phyloP scores from a whole-genome alignment of 2,329 filamentous ascomycete genomes.

The Rasamsonia emersonii region DNA sequence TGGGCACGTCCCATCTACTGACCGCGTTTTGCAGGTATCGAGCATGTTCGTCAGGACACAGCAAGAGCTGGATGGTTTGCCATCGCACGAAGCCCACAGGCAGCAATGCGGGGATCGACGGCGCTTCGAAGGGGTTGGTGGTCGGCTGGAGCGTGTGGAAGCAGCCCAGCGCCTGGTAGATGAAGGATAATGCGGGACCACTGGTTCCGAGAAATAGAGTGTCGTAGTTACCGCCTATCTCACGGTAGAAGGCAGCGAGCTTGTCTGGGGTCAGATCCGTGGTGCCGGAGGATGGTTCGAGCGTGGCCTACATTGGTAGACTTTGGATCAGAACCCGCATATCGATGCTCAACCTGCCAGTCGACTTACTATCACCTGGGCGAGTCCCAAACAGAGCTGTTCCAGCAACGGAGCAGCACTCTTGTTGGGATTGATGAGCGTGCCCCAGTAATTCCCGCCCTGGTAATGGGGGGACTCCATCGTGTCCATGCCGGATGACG shows the following conservation, averaged over 20 bases:
- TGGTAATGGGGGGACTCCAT: constrained; percentile 21
- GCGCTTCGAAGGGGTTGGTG: constrained; percentile 59
- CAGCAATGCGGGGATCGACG: constrained; percentile 75
- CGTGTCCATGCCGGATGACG: constrained; percentile 8
- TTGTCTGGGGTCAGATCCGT: constrained; percentile 52
- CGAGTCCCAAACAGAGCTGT: constrained; percentile 60
- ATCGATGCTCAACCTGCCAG: too few relatives aligned
- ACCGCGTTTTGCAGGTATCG: constrained; percentile 75
- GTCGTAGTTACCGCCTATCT: constrained; percentile 68
- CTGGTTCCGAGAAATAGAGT: constrained; percentile 70
- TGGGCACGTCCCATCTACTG: constrained; percentile 63
- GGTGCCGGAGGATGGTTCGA: constrained; percentile 24
- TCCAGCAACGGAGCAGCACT: constrained; percentile 58
- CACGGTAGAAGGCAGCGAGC: constrained; percentile 67
- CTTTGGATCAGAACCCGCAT: too few relatives aligned
- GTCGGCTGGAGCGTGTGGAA: constrained; percentile 77
- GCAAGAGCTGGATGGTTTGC: constrained; percentile 83
- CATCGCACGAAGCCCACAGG: constrained; percentile 80
- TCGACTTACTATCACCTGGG: constrained; percentile 59
- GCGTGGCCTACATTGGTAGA: constrained; percentile 18
- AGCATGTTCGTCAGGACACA: constrained; percentile 82
- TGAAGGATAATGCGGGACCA: constrained; percentile 70
- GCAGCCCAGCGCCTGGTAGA: constrained; percentile 86
- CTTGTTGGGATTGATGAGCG: constrained; percentile 59
- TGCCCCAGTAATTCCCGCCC: constrained; percentile 45